Evolutionary conservation across 2,329 filamentous ascomycete genomes (phyloP), one percentile per base, ranked within the genome.

Genomic region (Cryphonectria nitschkei): DNA sequence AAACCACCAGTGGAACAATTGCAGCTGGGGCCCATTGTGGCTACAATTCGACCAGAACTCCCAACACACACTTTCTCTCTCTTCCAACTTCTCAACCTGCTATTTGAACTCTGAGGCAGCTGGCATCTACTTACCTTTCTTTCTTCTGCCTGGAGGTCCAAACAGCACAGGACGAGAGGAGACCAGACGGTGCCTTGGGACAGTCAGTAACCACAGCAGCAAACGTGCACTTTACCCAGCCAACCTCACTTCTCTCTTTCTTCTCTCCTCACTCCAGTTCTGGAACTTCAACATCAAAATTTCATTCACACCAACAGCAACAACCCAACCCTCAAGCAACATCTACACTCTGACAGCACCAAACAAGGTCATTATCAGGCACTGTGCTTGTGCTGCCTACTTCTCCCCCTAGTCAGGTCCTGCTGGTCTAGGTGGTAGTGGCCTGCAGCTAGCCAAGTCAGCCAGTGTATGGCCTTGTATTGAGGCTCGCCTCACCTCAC

Each of bases 401-500:
- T 50, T 19, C 16, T 50, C 16, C 3, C 6, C 54, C 54, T 34
- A 19, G 54, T 19, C 26, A 32, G 54, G 54, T 32, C 29, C 26
- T 58, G 29, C 22, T n/a, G 7, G 8, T 7, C 22, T 50, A n/a
- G 26, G 54, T 26, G 54, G 29, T 43, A 52, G 19, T 14, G 8
- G 58, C 58, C 63, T 41, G 8, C 63, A 34, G 63, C 63, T 34
- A 65, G 41, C 26, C 63, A 61, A n/a, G 22, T 50, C 46, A 50
- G 54, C 54, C 54, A 29, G 54, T 19, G 37, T n/a, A 50, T 9
- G 46, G 54, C 26, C 54, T 16, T 58, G 26, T 58, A 58, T 34
- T 58, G 54, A 58, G 54, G 26, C 29, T 58, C 54, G 34, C 26
- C n/a, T 58, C 54, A 58, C 26, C n/a, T 43, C 5, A 43, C 41